phyloP scores from a whole-genome alignment of 2,329 filamentous ascomycete species.

The Cladophialophora exuberans region DNA sequence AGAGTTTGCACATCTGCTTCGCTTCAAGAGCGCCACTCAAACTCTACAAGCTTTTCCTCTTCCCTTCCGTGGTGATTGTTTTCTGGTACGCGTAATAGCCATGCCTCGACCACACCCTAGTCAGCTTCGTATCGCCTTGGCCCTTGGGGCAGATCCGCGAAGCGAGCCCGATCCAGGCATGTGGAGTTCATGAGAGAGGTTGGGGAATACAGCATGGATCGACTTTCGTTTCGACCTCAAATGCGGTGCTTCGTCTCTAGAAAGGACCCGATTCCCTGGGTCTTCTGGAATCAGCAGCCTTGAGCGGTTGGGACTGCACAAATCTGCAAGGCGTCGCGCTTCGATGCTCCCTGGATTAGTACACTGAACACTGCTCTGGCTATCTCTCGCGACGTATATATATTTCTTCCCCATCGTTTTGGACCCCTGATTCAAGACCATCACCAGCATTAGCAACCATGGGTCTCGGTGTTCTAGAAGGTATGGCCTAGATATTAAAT shows the following conservation, averaged over 20 bases:
- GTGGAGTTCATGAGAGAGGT: constrained; percentile 7
- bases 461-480: constrained; percentile 13
- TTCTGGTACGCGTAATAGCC: not conserved
- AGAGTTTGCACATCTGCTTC: no score
- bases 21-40: not conserved
- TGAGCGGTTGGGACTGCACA: no score
- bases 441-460: not conserved
- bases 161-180: constrained; percentile 7
- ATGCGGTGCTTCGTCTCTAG: no score
- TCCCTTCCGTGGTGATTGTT: not conserved
- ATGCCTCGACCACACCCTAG: not conserved
- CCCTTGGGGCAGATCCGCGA: not conserved
- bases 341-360: no score
- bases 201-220: constrained; percentile 1
- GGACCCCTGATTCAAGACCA: not conserved
- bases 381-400: no score
- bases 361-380: no score
- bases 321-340: no score
- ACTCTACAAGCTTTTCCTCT: not conserved
- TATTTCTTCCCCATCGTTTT: not conserved
- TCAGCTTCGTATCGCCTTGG: constrained; percentile 5
- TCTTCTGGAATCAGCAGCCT: no score
- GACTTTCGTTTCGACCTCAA: not conserved
- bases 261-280: no score
- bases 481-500: not conserved